phyloP scores from a whole-genome alignment of 2,329 filamentous ascomycete species.

The Graphilbum ipis-grandicollis region DNA sequence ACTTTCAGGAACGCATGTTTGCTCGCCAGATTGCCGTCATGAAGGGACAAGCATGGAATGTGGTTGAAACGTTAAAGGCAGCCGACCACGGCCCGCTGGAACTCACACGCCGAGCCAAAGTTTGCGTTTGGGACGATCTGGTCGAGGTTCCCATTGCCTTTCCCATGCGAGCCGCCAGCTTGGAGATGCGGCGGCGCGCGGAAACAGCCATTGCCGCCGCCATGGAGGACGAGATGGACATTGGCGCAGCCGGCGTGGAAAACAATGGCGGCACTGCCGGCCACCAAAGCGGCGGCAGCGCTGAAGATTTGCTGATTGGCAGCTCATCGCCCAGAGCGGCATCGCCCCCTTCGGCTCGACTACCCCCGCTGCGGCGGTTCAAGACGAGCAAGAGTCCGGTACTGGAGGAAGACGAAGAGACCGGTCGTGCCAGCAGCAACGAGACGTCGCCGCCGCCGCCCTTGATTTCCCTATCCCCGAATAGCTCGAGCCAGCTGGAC shows the following conservation, averaged over 20 bases:
- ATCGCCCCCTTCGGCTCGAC: no score
- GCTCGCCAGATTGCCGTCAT: constrained; percentile 96
- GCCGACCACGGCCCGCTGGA: constrained; percentile 82
- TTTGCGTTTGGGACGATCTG: constrained; percentile 95
- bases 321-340: constrained; percentile 26
- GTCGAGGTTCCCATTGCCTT: constrained; percentile 93
- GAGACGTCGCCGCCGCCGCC: constrained; percentile 7
- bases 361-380: no score
- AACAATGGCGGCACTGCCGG: no score
- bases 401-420: no score
- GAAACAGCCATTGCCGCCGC: constrained; percentile 13
- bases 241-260: constrained; percentile 30
- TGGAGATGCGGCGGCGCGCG: constrained; percentile 56
- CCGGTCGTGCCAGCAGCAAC: background rate
- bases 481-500: background rate
- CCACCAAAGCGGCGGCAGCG: background rate
- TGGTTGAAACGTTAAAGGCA: constrained; percentile 91
- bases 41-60: constrained; percentile 99
- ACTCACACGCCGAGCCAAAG: constrained; percentile 72
- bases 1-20: constrained; percentile 99
- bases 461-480: constrained; percentile 7
- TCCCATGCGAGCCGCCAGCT: constrained; percentile 67
- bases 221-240: constrained; percentile 82
- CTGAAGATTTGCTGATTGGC: constrained; percentile 52
- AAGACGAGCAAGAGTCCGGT: no score